Base-by-base conservation (phyloP, 345 rosid species). In the Anacardium occidentale region DNA sequence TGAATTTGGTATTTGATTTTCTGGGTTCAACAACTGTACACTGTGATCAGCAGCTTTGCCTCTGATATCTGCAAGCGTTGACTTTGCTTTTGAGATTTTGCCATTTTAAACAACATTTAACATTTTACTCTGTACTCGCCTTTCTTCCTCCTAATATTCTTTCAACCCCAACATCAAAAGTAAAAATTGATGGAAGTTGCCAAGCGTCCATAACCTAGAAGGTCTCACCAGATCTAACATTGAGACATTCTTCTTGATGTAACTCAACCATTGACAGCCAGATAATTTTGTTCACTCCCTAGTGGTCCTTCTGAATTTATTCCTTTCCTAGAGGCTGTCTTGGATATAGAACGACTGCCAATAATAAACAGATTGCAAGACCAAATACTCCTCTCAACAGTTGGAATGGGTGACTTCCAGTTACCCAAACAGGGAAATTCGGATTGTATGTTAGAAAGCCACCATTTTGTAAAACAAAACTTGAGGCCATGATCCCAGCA, bases 381-480 rank as follows among this genome's bases (percentile, higher is more conserved):
- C 98, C 98, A 37, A 90, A 89, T 13, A 81, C 71, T 72, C 97
- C 98, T 32, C 91, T 87, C 50, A 92, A 90, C 47, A 97, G 97
- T 81, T 92, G 89, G 68, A 85, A 85, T 2, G 90, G 91, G 64
- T 78, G 88, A 68, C 75, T 85, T 44, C 92, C 92, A 0, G 87
- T 84, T 9, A 90, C 47, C 98, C 95, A 94, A 12, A 64, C 62
- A 21, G 97, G 88, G 42, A 70, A 76, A 54, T 74, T 80, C 47
- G 79, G 63, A 25, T 77, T 78, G 69, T 82, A 84, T 14, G 74
- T 80, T 58, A 90, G 74, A 73, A 89, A 80, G 66, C 97, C 89
- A 60, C 97, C 89, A 7, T 78, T 80, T 74, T 89, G 86, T 58
- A 94, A 74, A 68, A 90, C n/a, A 74, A 80, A 89, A 80, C 92